These are phyloP conservation scores for Mycena vulgaris DNA, from an alignment of 768 basidiomycete species.

Conservation along the genomic window DNA sequence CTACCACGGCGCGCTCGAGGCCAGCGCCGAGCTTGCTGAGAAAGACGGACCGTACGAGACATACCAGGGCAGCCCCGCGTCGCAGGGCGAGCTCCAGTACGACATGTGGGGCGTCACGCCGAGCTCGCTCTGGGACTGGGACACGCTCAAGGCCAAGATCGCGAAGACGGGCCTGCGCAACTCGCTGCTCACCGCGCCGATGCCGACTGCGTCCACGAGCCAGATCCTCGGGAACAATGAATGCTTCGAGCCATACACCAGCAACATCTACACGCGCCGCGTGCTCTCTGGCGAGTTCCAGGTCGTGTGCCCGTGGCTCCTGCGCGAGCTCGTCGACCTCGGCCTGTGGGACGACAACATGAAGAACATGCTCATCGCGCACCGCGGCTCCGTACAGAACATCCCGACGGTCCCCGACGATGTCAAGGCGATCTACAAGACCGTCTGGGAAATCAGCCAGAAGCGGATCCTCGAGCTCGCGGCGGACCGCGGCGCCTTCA, in stretches of 20 bases:
- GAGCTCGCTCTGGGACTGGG: slow-evolving; percentile 82
- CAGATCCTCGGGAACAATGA: slow-evolving; percentile 91
- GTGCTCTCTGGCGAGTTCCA: slow-evolving; percentile 91
- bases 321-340: slow-evolving; percentile 84
- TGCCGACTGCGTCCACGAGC: slow-evolving; percentile 89
- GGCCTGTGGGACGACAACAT: slow-evolving; percentile 77
- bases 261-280: slow-evolving; percentile 89
- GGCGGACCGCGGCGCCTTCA: slow-evolving; percentile 88
- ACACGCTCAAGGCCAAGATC: slow-evolving; percentile 77
- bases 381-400: slow-evolving; percentile 58
- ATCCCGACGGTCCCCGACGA: slow-evolving; percentile 79
- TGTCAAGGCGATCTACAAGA: slow-evolving; percentile 89
- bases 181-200: slow-evolving; percentile 85
- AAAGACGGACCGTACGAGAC: slow-evolving; percentile 76
- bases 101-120: slow-evolving; percentile 86
- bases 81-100: slow-evolving; percentile 78
- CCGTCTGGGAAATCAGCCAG: slow-evolving; percentile 90
- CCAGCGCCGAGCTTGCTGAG: slow-evolving; percentile 79
- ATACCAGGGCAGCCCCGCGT: slow-evolving; percentile 80
- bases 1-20: slow-evolving; percentile 84
- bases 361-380: slow-evolving; percentile 41
- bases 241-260: slow-evolving; percentile 90
- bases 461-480: slow-evolving; percentile 87
- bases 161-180: slow-evolving; percentile 79
- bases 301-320: slow-evolving; percentile 87